A percentile compares a stretch with the other conserved stretches of the same genome.
Evolutionary conservation across 1,284 basidiomycete genomes (phyloP).

Genomic region (Phenoliferia sp.): DNA sequence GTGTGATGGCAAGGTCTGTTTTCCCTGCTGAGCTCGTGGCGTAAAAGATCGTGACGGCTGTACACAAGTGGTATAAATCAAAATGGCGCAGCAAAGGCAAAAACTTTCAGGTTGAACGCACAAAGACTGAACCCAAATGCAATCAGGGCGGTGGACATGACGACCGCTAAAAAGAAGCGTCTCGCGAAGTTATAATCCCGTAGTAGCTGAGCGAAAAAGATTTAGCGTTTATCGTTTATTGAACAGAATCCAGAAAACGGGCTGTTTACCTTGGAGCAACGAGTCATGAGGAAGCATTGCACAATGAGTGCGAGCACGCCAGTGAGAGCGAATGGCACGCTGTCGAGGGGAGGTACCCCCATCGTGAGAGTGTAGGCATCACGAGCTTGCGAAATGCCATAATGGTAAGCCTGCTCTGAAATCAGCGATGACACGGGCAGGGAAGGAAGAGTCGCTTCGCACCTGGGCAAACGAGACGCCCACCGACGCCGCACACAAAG

Average conservation of each 20-base stretch:
- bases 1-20: not conserved
- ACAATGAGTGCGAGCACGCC: not conserved
- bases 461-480: not conserved
- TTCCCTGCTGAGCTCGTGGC: not conserved
- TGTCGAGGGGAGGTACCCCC: not conserved
- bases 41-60: not conserved
- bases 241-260: not conserved
- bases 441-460: not conserved
- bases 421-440: not conserved
- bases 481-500: not conserved
- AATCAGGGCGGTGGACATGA: not conserved
- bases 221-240: not conserved
- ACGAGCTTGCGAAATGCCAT: not conserved
- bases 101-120: not conserved
- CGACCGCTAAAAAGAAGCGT: not conserved
- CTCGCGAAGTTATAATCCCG: not conserved
- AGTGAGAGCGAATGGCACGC: not conserved
- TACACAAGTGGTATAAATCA: not conserved
- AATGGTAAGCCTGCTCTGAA: not conserved
- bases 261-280: not conserved
- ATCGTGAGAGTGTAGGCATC: not conserved
- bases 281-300: not conserved
- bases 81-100: not conserved
- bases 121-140: not conserved
- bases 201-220: not conserved